Conservation (phyloP, 495 filamentous ascomycete species). For the Tuber magnatum region DNA sequence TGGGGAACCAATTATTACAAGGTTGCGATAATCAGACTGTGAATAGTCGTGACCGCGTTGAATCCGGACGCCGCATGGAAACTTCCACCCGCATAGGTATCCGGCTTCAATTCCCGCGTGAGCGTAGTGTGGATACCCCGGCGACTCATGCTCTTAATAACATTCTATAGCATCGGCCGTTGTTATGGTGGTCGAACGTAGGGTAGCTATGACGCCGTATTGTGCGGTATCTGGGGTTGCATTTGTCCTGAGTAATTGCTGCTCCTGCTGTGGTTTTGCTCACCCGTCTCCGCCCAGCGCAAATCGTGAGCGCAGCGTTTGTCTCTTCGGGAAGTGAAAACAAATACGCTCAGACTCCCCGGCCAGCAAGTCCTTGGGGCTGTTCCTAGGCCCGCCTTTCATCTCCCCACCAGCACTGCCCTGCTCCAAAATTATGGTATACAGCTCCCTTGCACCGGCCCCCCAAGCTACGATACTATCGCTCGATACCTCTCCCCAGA, state of each 20-base stretch:
- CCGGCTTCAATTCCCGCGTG: background rate
- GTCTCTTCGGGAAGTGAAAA: background rate
- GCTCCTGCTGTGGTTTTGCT: background rate
- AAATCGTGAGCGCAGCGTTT: background rate
- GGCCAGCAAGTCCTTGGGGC: background rate
- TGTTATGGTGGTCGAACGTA: background rate
- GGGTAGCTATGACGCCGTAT: background rate
- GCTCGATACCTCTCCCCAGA: background rate
- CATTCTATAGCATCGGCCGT: background rate
- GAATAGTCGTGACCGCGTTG: background rate
- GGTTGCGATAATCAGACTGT: background rate
- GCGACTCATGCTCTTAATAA: background rate
- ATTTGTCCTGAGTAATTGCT: background rate
- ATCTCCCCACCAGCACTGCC: background rate
- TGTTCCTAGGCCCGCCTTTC: background rate
- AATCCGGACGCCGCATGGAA: background rate
- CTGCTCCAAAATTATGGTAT: background rate
- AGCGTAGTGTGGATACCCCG: background rate
- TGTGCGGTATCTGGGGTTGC: background rate
- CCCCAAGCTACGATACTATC: constrained; percentile 11
- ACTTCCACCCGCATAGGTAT: background rate
- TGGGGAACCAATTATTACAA: background rate
- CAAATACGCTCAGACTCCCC: constrained; percentile 1
- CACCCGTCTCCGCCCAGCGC: background rate
- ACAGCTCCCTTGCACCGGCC: background rate